Evolutionary conservation across 345 rosid species (phyloP).

Genomic region (Microthlaspi erraticum): DNA sequence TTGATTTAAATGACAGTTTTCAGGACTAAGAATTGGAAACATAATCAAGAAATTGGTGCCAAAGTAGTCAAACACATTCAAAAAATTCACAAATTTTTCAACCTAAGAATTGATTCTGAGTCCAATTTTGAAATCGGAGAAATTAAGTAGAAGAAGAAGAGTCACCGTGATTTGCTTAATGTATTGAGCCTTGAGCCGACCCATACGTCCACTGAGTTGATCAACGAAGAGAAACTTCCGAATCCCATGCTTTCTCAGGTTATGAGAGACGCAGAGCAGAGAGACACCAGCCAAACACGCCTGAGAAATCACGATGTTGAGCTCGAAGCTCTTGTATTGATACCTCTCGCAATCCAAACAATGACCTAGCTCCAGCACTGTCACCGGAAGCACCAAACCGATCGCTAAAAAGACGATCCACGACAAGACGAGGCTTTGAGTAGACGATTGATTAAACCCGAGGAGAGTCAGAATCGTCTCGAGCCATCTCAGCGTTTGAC

Average conservation of each 20-base stretch:
- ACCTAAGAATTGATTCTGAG: not conserved
- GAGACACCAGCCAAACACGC: constrained; percentile 82
- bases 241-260: constrained; percentile 77
- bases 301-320: constrained; percentile 76
- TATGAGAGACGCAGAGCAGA: constrained; percentile 72
- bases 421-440: constrained; percentile 52
- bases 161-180: constrained; percentile 71
- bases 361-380: constrained; percentile 62
- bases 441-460: constrained; percentile 74
- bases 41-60: not conserved
- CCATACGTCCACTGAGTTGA: constrained; percentile 61
- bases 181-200: constrained; percentile 55
- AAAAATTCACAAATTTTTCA: not conserved
- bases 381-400: constrained; percentile 68
- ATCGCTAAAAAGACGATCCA: constrained; percentile 65
- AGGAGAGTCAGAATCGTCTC: constrained; percentile 61
- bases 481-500: constrained; percentile 49
- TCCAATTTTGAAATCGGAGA: not conserved
- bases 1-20: not conserved
- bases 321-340: constrained; percentile 74
- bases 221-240: constrained; percentile 80
- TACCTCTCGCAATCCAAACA: constrained; percentile 61
- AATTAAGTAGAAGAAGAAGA: not conserved
- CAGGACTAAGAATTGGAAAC: not conserved
- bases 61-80: not conserved